Evolutionary conservation across 305 asterid species (phyloP).

Genomic region (Caryopteris hybrid): DNA sequence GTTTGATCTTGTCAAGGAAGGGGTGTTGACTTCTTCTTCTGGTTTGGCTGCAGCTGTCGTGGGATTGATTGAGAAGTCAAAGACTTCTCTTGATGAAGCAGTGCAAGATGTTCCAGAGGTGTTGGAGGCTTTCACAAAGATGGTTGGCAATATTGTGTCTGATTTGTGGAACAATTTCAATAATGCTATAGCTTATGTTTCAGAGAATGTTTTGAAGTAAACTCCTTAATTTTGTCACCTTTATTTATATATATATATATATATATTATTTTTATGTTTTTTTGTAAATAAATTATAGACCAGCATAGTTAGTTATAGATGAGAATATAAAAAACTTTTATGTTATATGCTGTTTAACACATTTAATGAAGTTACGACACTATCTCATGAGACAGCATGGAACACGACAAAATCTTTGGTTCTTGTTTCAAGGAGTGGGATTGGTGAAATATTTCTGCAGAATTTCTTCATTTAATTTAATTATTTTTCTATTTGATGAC

Average conservation of each 20-base stretch:
- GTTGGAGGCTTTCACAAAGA: constrained; percentile 33
- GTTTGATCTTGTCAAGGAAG: constrained; percentile 36
- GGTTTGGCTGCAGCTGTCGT: constrained; percentile 21
- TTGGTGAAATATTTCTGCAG: constrained; percentile 4
- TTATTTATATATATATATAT: no score
- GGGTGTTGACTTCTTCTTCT: constrained; percentile 19
- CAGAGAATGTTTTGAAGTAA: constrained; percentile 28
- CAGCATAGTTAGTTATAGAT: no score
- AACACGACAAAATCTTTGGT: not conserved
- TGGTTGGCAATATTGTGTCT: constrained; percentile 26
- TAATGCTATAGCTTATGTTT: constrained; percentile 37
- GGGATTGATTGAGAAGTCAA: constrained; percentile 35
- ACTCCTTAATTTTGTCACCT: not conserved
- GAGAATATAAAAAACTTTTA: no score
- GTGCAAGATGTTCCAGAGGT: constrained; percentile 36
- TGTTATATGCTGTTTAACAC: no score
- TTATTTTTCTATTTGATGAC: not conserved
- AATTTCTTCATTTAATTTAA: not conserved
- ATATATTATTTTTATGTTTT: no score
- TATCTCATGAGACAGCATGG: no score
- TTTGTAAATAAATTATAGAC: no score
- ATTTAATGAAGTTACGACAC: no score
- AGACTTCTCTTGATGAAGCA: constrained; percentile 27
- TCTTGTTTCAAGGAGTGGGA: not conserved
- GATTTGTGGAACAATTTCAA: constrained; percentile 39